Conservation (phyloP, 352 stramenopile species). For the Plasmopara halstedii region DNA sequence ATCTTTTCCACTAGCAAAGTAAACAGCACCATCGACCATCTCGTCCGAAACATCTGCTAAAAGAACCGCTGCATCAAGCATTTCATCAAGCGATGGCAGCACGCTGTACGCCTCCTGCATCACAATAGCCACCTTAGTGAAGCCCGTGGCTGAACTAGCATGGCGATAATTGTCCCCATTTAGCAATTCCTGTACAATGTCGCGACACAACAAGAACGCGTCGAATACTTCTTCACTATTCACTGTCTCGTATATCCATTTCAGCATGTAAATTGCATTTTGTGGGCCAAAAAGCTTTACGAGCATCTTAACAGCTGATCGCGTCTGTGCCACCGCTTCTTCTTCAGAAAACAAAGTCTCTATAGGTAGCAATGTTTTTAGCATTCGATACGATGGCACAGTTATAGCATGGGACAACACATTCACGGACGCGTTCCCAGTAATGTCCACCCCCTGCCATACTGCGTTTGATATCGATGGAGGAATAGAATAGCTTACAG, state of each 20-base stretch:
- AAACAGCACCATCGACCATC: conserved; percentile 26
- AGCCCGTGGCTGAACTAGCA: conserved; percentile 30
- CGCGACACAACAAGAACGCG: conserved; percentile 52
- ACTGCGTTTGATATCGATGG: conserved; percentile 50
- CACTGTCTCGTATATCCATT: conserved; percentile 60
- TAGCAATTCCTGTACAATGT: conserved; percentile 51
- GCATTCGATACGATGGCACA: conserved; percentile 59
- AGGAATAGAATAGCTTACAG: conserved; percentile 45
- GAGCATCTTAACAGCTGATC: conserved; percentile 40
- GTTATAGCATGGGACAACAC: conserved; percentile 61
- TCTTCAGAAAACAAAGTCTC: conserved; percentile 40
- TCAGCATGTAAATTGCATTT: conserved; percentile 67
- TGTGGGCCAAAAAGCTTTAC: conserved; percentile 56
- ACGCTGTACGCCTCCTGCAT: conserved; percentile 44
- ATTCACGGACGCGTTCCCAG: conserved; percentile 46
- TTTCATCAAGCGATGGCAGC: conserved; percentile 56
- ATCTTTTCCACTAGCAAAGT: conserved; percentile 9
- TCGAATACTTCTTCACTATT: conserved; percentile 73
- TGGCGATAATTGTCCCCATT: conserved; percentile 57
- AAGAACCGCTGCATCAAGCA: conserved; percentile 44
- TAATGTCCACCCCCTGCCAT: conserved; percentile 54
- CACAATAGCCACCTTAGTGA: conserved; percentile 36
- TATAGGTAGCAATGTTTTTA: conserved; percentile 40
- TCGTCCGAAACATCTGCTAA: conserved; percentile 60
- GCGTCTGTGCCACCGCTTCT: conserved; percentile 41